Evolutionary conservation across 2,329 filamentous ascomycete genomes (phyloP).

Genomic region (Triangularia verruculosa): DNA sequence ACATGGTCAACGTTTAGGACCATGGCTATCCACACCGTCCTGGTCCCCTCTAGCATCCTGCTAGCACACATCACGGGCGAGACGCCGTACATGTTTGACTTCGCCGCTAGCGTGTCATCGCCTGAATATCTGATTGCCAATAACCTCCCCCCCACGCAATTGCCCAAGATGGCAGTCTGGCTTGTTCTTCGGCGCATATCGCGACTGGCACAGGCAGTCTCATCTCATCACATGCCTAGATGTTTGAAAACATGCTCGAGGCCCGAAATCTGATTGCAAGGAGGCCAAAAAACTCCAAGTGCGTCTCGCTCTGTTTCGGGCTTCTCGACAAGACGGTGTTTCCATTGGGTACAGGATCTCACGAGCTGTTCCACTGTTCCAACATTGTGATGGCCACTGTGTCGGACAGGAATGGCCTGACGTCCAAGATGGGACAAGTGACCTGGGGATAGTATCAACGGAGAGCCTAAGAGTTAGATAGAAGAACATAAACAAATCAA

Average conservation of each 20-base stretch:
- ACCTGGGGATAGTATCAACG: neutral
- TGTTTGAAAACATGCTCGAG: neutral
- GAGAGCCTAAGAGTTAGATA: neutral
- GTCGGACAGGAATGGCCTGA: neutral
- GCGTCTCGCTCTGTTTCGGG: neutral
- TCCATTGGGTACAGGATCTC: neutral
- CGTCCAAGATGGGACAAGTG: neutral
- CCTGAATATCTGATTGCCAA: neutral
- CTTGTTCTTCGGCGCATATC: neutral
- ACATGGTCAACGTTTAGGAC: neutral
- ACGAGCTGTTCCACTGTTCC: neutral
- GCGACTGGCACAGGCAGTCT: neutral
- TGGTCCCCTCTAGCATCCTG: neutral
- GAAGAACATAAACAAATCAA: no score
- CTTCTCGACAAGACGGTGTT: neutral
- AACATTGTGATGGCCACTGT: neutral
- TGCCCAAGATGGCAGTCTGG: neutral
- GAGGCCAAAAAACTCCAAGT: neutral
- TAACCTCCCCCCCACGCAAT: neutral
- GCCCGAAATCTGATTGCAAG: neutral
- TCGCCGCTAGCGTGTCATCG: conserved; percentile 12
- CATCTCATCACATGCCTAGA: neutral
- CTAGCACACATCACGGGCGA: neutral
- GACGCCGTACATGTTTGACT: neutral
- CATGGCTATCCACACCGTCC: neutral